Percentiles rank a stretch among this genome's conserved stretches.
These are phyloP conservation scores for Flaveria brownii DNA, from an alignment of 129 eudicot species.

Conservation along the genomic window DNA sequence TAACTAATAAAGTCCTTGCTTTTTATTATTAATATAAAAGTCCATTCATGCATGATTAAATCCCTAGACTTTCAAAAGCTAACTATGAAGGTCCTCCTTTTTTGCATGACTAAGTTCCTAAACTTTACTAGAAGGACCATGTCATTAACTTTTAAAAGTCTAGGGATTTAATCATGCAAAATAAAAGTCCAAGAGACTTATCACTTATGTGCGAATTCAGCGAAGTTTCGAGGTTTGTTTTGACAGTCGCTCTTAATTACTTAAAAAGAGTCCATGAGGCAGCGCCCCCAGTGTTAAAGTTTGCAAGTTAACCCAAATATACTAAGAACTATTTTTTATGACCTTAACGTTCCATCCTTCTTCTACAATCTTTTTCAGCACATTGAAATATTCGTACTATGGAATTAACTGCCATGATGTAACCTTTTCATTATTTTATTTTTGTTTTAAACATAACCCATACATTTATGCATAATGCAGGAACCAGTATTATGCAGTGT, in stretches of 20 bases:
- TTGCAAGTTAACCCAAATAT: background rate
- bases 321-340: background rate
- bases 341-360: background rate
- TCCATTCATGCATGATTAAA: background rate
- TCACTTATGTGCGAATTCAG: background rate
- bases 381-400: background rate
- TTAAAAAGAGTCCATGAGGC: background rate
- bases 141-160: background rate
- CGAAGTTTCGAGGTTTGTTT: background rate
- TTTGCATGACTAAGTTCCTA: background rate
- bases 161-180: background rate
- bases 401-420: background rate
- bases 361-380: background rate
- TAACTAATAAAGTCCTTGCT: background rate
- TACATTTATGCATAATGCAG: conserved; percentile 37
- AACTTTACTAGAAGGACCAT: background rate
- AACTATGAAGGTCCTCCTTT: background rate
- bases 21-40: background rate
- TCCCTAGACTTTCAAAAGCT: background rate
- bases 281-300: too few relatives aligned
- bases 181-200: background rate
- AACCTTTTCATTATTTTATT: background rate
- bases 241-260: background rate
- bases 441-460: background rate
- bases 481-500: conserved; percentile 83